A percentile compares a stretch with the other conserved stretches of the same genome.
These are phyloP conservation scores for Blastocystis sp. DNA, from an alignment of 352 stramenopile genomes.

Conservation along the genomic window DNA sequence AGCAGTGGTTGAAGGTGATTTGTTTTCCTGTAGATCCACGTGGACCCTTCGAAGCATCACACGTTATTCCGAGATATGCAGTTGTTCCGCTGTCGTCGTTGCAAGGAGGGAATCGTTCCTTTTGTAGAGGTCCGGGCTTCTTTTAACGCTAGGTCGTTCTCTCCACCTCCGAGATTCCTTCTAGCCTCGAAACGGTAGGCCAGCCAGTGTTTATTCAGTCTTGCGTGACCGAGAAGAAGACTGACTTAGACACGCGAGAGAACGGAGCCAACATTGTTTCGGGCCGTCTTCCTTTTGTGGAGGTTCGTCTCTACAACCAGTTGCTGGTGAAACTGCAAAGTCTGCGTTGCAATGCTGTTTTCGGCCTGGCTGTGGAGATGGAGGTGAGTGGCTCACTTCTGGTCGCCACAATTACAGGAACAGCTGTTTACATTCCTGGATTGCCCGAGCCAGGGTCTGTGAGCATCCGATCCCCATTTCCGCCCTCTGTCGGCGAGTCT, in stretches of 20 bases:
- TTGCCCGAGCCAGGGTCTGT: constrained; percentile 85
- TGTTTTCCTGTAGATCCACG: background rate
- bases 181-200: constrained; percentile 76
- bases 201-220: constrained; percentile 89
- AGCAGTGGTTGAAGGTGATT: constrained; percentile 67
- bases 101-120: background rate
- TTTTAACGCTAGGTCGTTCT: constrained; percentile 61
- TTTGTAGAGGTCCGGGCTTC: background rate
- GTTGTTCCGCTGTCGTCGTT: background rate
- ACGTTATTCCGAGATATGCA: constrained; percentile 52
- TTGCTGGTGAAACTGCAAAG: constrained; percentile 85
- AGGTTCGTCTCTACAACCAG: constrained; percentile 94
- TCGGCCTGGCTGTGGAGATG: constrained; percentile 83
- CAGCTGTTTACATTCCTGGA: constrained; percentile 83
- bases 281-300: constrained; percentile 90
- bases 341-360: constrained; percentile 89
- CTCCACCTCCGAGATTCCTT: constrained; percentile 64
- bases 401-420: constrained; percentile 81
- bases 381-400: constrained; percentile 80
- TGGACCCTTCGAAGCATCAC: constrained; percentile 22
- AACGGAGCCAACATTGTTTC: constrained; percentile 89
- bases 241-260: constrained; percentile 77
- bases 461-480: constrained; percentile 71
- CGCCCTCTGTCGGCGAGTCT: background rate
- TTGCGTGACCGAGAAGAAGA: constrained; percentile 77